Evolutionary conservation across 805 yeast genomes (phyloP), one percentile per base, ranked within the genome.

Genomic region (Suhomyces pyralidae): DNA sequence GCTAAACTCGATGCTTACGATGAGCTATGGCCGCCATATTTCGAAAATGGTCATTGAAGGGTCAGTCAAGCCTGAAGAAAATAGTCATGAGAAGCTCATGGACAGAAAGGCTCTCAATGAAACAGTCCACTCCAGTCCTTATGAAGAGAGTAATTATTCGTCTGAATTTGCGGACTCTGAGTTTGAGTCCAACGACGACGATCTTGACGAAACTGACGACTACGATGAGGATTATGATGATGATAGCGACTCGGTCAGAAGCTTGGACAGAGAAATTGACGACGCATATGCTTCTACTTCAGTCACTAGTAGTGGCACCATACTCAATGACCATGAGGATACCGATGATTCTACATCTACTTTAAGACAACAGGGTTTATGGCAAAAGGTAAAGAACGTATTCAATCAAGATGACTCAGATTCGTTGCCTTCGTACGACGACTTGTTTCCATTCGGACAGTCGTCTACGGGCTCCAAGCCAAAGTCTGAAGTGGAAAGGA

Each of bases 401-500:
- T 76, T 76, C 57, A 65, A 69, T 46, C 66, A 68, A 30, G 73
- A 69, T 38, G 65, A 58, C 22, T 65, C 63, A 20, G 67, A 65
- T 10, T 64, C 62, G 5, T 76, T 88, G 57, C 96, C 96, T 3
- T 78, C 82, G 17, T 88, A 88, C 63, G 89, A 87, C 60, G 96
- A 88, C 54, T 74, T 88, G 40, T 88, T 82, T 74, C 96, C 94
- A 32, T 70, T 73, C 50, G 79, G 79, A 8, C 57, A 55, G 19
- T 58, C 62, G 1, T 54, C 57, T 2, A 46, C 45, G 49, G 46
- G 46, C 15, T 52, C 64, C 19, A 69, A 66, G 49, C 77, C 78
- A 19, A 74, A 74, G 60, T 54, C 74, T 6, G 51, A 59, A 12
- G 57, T 66, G 26, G 78, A 73, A 58, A 61, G 67, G 52, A 60